Conservation (phyloP, 2,329 filamentous ascomycete species). For the Ascocoryne sarcoides region DNA sequence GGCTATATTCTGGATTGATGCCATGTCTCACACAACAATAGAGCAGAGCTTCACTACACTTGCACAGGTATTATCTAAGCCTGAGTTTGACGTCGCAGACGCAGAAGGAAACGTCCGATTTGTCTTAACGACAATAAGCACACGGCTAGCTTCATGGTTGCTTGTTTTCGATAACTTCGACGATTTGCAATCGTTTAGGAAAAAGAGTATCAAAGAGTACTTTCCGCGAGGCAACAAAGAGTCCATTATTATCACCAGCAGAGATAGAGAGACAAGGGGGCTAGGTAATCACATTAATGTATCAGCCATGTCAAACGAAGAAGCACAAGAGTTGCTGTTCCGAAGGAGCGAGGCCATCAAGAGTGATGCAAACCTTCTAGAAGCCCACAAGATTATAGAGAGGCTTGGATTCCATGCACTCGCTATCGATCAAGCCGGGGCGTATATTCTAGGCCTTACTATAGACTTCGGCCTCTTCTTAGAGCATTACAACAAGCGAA, state of each 20-base stretch:
- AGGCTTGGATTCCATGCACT: conserved; percentile 20
- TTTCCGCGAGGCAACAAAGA: conserved; percentile 4
- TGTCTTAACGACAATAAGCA: not conserved
- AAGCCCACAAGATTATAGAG: conserved; percentile 5
- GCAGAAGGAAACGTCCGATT: conserved; percentile 1
- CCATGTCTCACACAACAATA: not conserved
- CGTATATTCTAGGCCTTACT: conserved; percentile 16
- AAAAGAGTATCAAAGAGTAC: conserved; percentile 7
- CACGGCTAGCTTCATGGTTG: not conserved
- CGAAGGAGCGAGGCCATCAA: conserved; percentile 1
- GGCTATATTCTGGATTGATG: conserved; percentile 4
- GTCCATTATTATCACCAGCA: conserved; percentile 12
- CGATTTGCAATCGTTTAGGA: not conserved
- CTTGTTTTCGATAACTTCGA: conserved; percentile 4
- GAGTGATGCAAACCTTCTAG: not conserved
- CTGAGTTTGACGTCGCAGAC: conserved; percentile 1
- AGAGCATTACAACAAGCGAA: conserved; percentile 7
- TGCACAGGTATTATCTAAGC: conserved; percentile 2
- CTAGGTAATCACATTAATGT: conserved; percentile 8
- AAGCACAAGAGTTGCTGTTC: conserved; percentile 9
- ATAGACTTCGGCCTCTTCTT: conserved; percentile 10
- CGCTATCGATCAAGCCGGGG: conserved; percentile 24
- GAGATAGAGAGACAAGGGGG: conserved; percentile 3
- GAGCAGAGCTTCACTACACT: not conserved
- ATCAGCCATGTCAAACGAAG: conserved; percentile 3